Conservation (phyloP, 2,329 filamentous ascomycete species). For the Coniochaeta sp. region DNA sequence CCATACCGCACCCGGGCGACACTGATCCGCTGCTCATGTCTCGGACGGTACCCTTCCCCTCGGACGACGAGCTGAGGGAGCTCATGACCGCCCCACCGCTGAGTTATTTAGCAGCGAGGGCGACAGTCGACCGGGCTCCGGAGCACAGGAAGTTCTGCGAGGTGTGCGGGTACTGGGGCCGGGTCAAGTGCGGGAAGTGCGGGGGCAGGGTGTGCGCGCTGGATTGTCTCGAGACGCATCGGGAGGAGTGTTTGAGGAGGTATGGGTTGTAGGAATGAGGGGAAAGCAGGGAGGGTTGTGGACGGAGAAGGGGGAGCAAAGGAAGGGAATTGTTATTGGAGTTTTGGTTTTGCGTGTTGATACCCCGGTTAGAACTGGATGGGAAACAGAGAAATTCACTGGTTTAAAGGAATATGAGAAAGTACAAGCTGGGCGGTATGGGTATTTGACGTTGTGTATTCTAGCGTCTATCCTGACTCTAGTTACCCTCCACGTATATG, state of each 20-base stretch:
- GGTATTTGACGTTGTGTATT: no score
- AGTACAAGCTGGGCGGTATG: no score
- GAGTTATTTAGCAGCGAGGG: constrained; percentile 58
- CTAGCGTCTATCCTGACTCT: no score
- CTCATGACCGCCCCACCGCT: constrained; percentile 59
- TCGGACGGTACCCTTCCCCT: constrained; percentile 49
- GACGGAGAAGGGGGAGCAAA: neutral
- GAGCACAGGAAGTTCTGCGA: constrained; percentile 59
- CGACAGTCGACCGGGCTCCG: constrained; percentile 27
- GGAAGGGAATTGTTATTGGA: neutral
- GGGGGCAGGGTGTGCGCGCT: constrained; percentile 71
- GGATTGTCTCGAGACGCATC: constrained; percentile 65
- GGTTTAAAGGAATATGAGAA: no score
- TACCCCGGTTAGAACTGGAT: no score
- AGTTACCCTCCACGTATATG: no score
- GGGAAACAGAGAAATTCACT: no score
- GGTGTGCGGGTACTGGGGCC: constrained; percentile 77
- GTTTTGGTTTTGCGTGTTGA: no score
- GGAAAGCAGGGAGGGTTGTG: neutral
- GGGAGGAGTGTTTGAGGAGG: constrained; percentile 63
- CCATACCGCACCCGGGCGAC: constrained; percentile 39
- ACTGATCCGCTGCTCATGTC: constrained; percentile 51
- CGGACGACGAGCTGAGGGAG: constrained; percentile 54
- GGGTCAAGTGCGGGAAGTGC: constrained; percentile 70
- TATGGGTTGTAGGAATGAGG: constrained; percentile 39